These are phyloP conservation scores for Porogramme epimiltina DNA, from an alignment of 1,284 basidiomycete genomes.

Conservation along the genomic window DNA sequence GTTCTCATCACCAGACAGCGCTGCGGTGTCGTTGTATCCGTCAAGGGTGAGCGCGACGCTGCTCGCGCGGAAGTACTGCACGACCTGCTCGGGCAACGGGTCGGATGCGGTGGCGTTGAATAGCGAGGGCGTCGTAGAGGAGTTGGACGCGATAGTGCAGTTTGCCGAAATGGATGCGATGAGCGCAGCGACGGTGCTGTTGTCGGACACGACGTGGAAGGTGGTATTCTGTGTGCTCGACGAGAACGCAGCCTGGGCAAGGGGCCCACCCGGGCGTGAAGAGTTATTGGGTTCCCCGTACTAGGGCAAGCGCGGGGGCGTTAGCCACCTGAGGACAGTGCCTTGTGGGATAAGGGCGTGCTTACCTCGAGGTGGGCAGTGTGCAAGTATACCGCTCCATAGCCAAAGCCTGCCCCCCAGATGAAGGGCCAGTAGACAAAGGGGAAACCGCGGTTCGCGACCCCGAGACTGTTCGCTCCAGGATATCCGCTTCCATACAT, in stretches of 20 bases:
- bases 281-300: constrained; percentile 56
- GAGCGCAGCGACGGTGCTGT: constrained; percentile 52
- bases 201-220: constrained; percentile 61
- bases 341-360: neutral
- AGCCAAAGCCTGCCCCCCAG: constrained; percentile 44
- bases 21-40: constrained; percentile 64
- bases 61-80: constrained; percentile 64
- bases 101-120: constrained; percentile 34
- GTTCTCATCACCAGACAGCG: constrained; percentile 39
- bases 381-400: constrained; percentile 45
- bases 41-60: constrained; percentile 56
- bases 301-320: constrained; percentile 37
- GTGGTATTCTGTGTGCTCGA: constrained; percentile 48
- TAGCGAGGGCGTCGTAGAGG: constrained; percentile 31
- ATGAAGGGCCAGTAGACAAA: constrained; percentile 63
- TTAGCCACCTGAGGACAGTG: neutral
- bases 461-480: constrained; percentile 41
- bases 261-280: constrained; percentile 59
- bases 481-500: constrained; percentile 65
- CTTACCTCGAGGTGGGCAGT: constrained; percentile 39
- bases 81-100: constrained; percentile 51
- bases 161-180: constrained; percentile 46
- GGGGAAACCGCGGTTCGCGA: constrained; percentile 49
- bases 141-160: constrained; percentile 40
- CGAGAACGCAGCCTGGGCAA: constrained; percentile 51